A percentile compares a stretch with the other conserved stretches of the same genome.
These are phyloP conservation scores for Lophiotrema nucula DNA, from an alignment of 495 filamentous ascomycete species.

Conservation along the genomic window DNA sequence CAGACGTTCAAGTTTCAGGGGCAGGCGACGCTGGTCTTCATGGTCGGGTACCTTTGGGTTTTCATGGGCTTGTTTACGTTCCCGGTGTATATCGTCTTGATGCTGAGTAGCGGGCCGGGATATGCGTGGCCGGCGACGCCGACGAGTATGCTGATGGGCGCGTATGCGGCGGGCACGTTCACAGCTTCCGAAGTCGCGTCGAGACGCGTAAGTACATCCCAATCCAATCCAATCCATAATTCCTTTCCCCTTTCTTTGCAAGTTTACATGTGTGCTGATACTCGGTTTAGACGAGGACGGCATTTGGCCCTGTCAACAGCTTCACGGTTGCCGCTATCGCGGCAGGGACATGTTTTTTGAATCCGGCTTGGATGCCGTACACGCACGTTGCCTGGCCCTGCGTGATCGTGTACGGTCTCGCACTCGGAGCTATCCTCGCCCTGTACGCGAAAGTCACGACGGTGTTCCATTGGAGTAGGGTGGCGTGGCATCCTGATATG, in stretches of 20 bases:
- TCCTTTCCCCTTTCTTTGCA: too few species aligned
- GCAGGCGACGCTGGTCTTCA: not conserved
- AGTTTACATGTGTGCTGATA: too few species aligned
- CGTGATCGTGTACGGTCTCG: not conserved
- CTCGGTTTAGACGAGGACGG: too few species aligned
- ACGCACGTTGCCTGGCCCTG: not conserved
- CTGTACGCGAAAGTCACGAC: not conserved
- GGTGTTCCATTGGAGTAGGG: not conserved
- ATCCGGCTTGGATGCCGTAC: not conserved
- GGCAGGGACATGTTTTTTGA: not conserved
- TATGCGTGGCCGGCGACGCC: conserved; percentile 19
- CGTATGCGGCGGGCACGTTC: not conserved
- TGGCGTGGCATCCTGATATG: not conserved
- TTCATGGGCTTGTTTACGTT: conserved; percentile 20
- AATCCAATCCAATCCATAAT: too few species aligned
- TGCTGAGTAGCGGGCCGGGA: conserved; percentile 23
- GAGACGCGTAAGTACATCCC: too few species aligned
- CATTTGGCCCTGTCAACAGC: conserved; percentile 37
- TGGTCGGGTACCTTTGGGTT: conserved; percentile 6
- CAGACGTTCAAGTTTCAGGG: not conserved
- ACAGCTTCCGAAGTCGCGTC: not conserved
- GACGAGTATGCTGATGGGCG: not conserved
- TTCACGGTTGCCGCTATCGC: conserved; percentile 28
- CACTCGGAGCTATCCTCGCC: conserved; percentile 1
- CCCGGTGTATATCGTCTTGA: conserved; percentile 21